Evolutionary conservation across 2,329 filamentous ascomycete species (phyloP), one percentile per base, ranked within the genome.

Genomic region (Paraphoma chrysanthemicola): DNA sequence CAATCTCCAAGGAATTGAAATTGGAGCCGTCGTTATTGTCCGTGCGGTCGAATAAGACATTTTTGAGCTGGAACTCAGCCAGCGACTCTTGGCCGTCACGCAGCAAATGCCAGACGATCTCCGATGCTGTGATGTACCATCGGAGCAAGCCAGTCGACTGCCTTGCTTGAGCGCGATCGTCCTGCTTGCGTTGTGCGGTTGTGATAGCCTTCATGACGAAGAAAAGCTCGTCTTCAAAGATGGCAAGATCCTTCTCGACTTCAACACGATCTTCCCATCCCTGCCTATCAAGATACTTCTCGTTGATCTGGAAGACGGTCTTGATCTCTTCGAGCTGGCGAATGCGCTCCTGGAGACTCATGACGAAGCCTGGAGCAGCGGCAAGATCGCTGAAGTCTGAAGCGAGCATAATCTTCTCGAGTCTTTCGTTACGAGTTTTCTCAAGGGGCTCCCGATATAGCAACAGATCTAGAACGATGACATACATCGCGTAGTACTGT

Each of bases 131-230:
- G 56, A 99, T 92, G 73, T 92, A 95, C 90, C 94, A 97, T 67
- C 92, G 89, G 51, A 99, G 78, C 41, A 97, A 81, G 6, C 93
- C 93, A 57, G 87, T 93, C 54, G 88, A 90, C 61, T 92, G 86
- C 6, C 88, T 86, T 48, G 87, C 82, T 51, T 80, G 76, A 38
- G 78, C 78, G 28, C 75, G 69, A 57, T 96, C 92, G 49, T 90
- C 88, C 61, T 88, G 88, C 73, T 93, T 95, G 57, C 93, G 85
- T 77, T 99, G 95, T 5, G 94, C 96, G 2, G 93, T 96, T 1
- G 95, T 99, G 73, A 99, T 99, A 39, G 95, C 96, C 71, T 99
- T 98, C 95, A 99, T 98, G 82, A 99, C 91, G 80, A 99, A 99
- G 83, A 99, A 99, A 8, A 99, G 80, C 76, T 99, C 96, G 69